phyloP scores from a whole-genome alignment of 306 rosid genomes.

The Lathyrus aphaca region DNA sequence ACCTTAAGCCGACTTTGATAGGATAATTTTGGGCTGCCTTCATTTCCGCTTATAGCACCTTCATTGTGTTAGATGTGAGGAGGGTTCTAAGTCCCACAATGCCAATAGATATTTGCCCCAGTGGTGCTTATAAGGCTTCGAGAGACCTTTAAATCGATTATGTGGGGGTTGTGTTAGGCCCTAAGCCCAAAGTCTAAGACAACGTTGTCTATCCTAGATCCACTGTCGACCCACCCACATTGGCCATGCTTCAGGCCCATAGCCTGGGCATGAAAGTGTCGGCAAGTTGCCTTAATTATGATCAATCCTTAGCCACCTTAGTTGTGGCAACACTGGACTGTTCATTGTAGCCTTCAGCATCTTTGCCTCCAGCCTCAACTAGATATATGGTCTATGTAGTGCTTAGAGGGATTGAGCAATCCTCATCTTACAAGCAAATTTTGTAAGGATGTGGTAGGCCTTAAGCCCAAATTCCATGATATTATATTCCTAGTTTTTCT shows the following conservation, averaged over 20 bases:
- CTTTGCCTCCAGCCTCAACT: background rate
- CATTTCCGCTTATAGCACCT: background rate
- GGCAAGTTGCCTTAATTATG: background rate
- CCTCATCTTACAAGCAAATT: background rate
- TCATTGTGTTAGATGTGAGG: background rate
- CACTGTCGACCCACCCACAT: background rate
- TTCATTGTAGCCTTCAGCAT: background rate
- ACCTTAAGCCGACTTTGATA: background rate
- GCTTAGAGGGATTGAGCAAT: background rate
- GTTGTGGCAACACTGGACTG: background rate
- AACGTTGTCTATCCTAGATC: background rate
- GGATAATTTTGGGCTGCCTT: background rate
- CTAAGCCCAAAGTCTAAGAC: background rate
- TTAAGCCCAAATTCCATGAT: background rate
- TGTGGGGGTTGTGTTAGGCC: background rate
- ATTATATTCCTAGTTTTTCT: slow-evolving; percentile 12
- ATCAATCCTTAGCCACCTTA: background rate
- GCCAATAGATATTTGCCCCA: background rate
- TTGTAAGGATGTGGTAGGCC: background rate
- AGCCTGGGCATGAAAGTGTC: background rate
- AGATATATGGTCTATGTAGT: background rate
- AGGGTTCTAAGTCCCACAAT: background rate
- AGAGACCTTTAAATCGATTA: background rate
- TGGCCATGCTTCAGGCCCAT: slow-evolving; percentile 2
- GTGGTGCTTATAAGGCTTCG: background rate